These are phyloP conservation scores for Apiotrichum laibachii DNA, from an alignment of 1,284 basidiomycete species.

Conservation along the genomic window DNA sequence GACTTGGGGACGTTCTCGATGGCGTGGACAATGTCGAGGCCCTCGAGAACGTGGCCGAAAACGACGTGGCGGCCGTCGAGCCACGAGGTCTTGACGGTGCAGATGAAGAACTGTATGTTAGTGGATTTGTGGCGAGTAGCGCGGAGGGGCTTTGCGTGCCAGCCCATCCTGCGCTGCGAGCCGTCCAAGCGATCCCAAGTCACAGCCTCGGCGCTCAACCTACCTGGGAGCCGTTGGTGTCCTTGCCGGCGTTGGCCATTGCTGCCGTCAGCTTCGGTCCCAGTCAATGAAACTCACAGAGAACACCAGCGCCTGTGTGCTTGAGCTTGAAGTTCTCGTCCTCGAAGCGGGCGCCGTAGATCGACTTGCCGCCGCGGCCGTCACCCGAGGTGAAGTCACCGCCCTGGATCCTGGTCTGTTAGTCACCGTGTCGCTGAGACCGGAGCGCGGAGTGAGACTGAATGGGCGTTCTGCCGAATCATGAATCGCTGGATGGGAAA, in stretches of 20 bases:
- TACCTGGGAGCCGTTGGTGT: conserved; percentile 51
- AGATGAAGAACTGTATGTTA: conserved; percentile 58
- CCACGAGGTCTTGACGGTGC: conserved; percentile 74
- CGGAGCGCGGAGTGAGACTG: too few relatives aligned
- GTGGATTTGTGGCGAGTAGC: background rate
- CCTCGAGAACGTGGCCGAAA: conserved; percentile 84
- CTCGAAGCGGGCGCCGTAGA: conserved; percentile 60
- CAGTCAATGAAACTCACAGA: conserved; percentile 54
- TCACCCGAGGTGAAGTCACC: conserved; percentile 69
- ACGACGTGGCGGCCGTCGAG: conserved; percentile 61
- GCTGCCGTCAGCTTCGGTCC: conserved; percentile 44
- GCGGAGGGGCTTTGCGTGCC: too few relatives aligned
- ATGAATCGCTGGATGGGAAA: too few relatives aligned
- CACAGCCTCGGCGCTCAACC: background rate
- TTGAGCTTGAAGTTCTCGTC: conserved; percentile 86
- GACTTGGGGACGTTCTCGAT: conserved; percentile 72
- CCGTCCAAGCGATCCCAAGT: background rate
- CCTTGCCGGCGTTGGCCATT: conserved; percentile 78
- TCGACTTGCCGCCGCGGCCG: conserved; percentile 62
- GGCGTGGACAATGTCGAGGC: conserved; percentile 73
- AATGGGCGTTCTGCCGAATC: background rate
- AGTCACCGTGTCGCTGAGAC: background rate
- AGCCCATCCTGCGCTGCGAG: too few relatives aligned
- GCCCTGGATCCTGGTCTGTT: conserved; percentile 58
- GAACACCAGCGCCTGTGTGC: conserved; percentile 76